Evolutionary conservation across 2,329 filamentous ascomycete genomes (phyloP).

Genomic region (Colletotrichum eremochloae): DNA sequence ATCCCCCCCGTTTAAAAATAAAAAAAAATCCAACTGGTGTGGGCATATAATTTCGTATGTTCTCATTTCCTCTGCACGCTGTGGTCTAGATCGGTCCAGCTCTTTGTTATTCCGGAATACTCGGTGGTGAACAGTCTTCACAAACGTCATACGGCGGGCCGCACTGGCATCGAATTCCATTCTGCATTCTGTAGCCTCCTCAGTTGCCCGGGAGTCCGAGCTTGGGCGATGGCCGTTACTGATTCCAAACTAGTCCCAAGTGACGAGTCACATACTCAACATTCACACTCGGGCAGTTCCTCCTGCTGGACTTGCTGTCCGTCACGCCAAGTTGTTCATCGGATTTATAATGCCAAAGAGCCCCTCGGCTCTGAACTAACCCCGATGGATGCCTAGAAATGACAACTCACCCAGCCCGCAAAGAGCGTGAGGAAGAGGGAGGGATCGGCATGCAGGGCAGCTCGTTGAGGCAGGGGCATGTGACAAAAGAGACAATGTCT

Average conservation of each 20-base stretch:
- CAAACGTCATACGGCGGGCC: background rate
- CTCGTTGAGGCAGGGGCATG: background rate
- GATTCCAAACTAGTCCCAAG: background rate
- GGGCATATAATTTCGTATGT: background rate
- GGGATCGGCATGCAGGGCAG: conserved; percentile 10
- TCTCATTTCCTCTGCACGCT: background rate
- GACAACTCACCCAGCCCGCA: conserved; percentile 11
- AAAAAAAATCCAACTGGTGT: background rate
- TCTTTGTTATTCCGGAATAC: background rate
- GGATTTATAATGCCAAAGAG: background rate
- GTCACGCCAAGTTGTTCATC: background rate
- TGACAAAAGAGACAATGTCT: background rate
- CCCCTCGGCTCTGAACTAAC: background rate
- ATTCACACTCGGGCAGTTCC: background rate
- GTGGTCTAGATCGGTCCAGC: background rate
- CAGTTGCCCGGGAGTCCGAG: background rate
- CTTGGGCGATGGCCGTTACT: background rate
- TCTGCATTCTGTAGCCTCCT: background rate
- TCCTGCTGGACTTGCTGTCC: background rate
- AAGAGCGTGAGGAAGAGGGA: conserved; percentile 3
- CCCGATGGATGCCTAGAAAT: background rate
- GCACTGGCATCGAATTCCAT: background rate
- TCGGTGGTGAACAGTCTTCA: background rate
- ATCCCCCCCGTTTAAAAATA: too few species aligned
- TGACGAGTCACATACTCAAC: too few species aligned